Base-by-base conservation (phyloP, 73 alveolate genomes). In the Paramecium sexaurelia region DNA sequence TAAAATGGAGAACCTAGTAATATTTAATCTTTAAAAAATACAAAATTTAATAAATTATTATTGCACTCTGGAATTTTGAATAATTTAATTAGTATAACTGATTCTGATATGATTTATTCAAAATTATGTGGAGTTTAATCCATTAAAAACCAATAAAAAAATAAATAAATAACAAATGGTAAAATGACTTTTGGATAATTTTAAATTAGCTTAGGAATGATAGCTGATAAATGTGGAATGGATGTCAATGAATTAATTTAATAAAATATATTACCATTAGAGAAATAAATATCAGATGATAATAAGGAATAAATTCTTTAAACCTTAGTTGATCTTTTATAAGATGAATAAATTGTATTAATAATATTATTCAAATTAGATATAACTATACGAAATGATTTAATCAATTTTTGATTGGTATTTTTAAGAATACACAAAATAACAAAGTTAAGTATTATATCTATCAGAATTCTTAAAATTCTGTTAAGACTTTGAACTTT, bases 1-100 rank as follows among this genome's bases (percentile, higher is more conserved):
- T 35, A 71, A 37, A 71, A 8, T 19, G 86, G 86, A 71, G 86
- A 71, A 71, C 86, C 86, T 13, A 71, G 86, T 13, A 71, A 71
- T 36, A 37, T 71, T 71, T 71, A 71, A 71, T 35, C 57, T 33
- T 71, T 71, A 71, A 71, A 71, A 40, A 71, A 35, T 71, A 71
- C 56, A 35, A 71, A 71, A 36, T 71, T 71, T 33, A 71, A 71
- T 71, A 71, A 71, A 71, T 71, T 71, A 71, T 71, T 71, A 36
- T 35, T 15, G 17, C 55, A 71, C 5, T 33, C 86, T 35, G 55
- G 56, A 37, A 71, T 71, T 20, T 33, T 71, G 20, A 71, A 36
- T n/a, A 37, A 19, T 35, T 71, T 71, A 35, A 71, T 71, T n/a
- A 27, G 36, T 71, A 22, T 71, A 13, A 71, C 86, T 1, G 86